Evolutionary conservation across 306 rosid species (phyloP).

Genomic region (Malus domestica): DNA sequence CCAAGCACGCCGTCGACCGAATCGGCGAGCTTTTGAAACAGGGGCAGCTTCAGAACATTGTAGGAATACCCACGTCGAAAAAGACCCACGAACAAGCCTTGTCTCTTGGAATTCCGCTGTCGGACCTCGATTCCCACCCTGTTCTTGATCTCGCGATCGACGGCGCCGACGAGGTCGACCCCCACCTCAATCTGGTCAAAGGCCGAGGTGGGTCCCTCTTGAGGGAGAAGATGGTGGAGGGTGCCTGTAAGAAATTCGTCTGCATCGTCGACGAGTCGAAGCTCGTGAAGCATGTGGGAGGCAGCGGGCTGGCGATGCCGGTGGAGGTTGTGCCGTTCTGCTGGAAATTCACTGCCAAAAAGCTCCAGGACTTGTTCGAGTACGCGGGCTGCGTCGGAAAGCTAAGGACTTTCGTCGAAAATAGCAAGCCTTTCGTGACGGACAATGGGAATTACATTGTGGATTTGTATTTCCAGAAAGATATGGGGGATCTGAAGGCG

Average conservation of each 20-base stretch:
- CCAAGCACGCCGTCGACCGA: constrained; percentile 70
- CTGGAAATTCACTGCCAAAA: constrained; percentile 60
- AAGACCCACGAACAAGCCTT: constrained; percentile 67
- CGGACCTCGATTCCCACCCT: constrained; percentile 70
- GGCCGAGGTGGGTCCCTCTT: constrained; percentile 88
- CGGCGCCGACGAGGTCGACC: constrained; percentile 94
- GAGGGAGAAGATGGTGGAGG: constrained; percentile 80
- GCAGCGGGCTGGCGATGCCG: constrained; percentile 75
- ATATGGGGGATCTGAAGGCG: constrained; percentile 70
- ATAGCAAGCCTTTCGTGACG: constrained; percentile 49
- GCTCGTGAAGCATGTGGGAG: constrained; percentile 57
- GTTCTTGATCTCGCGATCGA: constrained; percentile 74
- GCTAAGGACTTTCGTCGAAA: constrained; percentile 42
- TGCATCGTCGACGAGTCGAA: constrained; percentile 84
- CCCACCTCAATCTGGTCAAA: constrained; percentile 57
- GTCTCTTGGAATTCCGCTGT: constrained; percentile 60
- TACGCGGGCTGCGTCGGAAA: constrained; percentile 60
- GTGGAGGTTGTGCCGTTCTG: constrained; percentile 73
- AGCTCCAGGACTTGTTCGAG: constrained; percentile 42
- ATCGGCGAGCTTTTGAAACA: constrained; percentile 70
- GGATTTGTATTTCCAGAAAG: constrained; percentile 58
- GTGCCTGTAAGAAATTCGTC: constrained; percentile 61
- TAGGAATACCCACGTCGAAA: constrained; percentile 80
- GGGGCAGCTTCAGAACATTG: constrained; percentile 53
- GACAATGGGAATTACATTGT: constrained; percentile 70